Evolutionary conservation across 106 monocot species (phyloP).

Genomic region (Iris macrosiphon): DNA sequence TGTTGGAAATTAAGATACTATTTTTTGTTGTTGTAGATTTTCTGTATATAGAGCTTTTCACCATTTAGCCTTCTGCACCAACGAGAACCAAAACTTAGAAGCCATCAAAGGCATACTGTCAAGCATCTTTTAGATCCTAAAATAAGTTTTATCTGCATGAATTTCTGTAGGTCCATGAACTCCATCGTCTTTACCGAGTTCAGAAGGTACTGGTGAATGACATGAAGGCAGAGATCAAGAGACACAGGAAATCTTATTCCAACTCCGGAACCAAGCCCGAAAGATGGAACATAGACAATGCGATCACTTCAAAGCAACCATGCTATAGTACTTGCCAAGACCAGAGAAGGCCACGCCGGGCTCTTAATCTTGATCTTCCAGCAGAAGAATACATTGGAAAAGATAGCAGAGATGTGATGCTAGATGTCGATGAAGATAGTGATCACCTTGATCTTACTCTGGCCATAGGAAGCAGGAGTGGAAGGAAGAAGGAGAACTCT

Average conservation of each 20-base stretch:
- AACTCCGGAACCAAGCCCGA: too few relatives aligned
- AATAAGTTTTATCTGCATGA: too few relatives aligned
- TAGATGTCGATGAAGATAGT: slow-evolving; percentile 8
- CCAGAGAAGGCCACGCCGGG: background rate
- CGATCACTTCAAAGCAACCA: background rate
- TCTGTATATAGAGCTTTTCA: too few relatives aligned
- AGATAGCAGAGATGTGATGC: background rate
- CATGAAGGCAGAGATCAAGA: slow-evolving; percentile 36
- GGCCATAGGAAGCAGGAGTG: slow-evolving; percentile 30
- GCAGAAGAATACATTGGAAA: slow-evolving; percentile 8
- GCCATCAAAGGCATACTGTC: too few relatives aligned
- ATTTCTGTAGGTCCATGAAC: slow-evolving; percentile 57
- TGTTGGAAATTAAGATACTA: too few relatives aligned
- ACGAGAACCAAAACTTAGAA: too few relatives aligned
- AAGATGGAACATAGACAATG: too few relatives aligned
- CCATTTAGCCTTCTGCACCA: too few relatives aligned
- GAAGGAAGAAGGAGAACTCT: slow-evolving; percentile 22
- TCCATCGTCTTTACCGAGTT: slow-evolving; percentile 35
- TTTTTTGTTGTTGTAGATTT: too few relatives aligned
- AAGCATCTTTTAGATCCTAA: too few relatives aligned
- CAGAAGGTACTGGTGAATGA: slow-evolving; percentile 43
- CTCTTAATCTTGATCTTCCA: slow-evolving; percentile 11
- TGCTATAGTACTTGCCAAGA: background rate
- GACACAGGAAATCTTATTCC: background rate
- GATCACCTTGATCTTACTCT: slow-evolving; percentile 27